Percentiles rank a stretch among this genome's conserved stretches.
These are phyloP conservation scores for Litchi chinensis DNA, from an alignment of 345 rosid species.

Conservation along the genomic window DNA sequence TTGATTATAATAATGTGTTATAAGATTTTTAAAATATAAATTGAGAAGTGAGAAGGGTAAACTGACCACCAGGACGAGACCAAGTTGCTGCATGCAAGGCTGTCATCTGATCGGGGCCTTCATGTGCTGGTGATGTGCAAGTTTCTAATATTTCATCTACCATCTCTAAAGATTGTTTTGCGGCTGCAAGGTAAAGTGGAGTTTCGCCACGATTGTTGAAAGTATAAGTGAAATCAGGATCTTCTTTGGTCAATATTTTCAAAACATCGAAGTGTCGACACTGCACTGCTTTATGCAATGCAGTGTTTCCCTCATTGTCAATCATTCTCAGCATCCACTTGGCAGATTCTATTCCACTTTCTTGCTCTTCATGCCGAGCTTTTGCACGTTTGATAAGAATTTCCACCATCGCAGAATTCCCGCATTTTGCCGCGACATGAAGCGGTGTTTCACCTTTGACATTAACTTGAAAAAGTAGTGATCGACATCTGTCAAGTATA, in stretches of 20 bases:
- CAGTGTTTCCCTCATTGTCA: constrained; percentile 8
- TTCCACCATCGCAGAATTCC: not conserved
- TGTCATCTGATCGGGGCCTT: not conserved
- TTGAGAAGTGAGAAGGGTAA: too few species aligned
- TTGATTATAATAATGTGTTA: too few species aligned
- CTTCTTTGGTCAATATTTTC: not conserved
- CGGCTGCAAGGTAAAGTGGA: constrained; percentile 23
- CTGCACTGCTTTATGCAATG: not conserved
- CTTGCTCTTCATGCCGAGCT: not conserved
- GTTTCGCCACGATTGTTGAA: constrained; percentile 8
- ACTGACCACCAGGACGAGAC: not conserved
- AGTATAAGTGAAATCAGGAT: not conserved
- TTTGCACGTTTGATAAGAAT: not conserved
- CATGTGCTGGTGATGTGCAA: not conserved
- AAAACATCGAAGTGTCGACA: not conserved
- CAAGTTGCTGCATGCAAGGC: constrained; percentile 11
- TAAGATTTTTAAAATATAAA: too few species aligned
- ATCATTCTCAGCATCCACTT: not conserved
- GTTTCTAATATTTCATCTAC: not conserved
- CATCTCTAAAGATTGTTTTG: accelerated
- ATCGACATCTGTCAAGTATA: constrained; percentile 1
- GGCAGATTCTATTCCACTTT: too few species aligned
- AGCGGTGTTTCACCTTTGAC: constrained; percentile 1
- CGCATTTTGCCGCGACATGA: constrained; percentile 15
- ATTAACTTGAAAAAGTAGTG: constrained; percentile 10